Evolutionary conservation across 2,329 filamentous ascomycete genomes (phyloP), one percentile per base, ranked within the genome.

Genomic region (Aspergillus proliferans): DNA sequence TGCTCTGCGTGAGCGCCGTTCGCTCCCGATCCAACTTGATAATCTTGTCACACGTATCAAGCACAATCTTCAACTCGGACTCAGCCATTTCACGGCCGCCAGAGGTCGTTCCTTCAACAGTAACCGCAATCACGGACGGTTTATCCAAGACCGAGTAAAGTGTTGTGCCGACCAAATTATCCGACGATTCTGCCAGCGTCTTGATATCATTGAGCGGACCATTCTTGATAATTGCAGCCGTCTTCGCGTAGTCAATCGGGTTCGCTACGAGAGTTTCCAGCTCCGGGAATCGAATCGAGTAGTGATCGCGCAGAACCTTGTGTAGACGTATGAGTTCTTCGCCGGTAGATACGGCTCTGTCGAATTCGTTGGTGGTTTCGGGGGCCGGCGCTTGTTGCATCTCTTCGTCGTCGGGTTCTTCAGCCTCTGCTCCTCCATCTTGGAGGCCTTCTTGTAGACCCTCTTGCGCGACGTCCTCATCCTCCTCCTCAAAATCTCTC

Each of bases 271-370:
- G 81, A 15, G 81, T 82, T 69, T 98, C 93, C 38, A 98, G 81
- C 70, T 96, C 92, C 0, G 93, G 92, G 62, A 97, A 98, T 52
- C 92, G 83, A 15, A 87, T 80, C 8, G 91, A 95, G 73, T 98
- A 98, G 71, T 96, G 89, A 63, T 98, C 93, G 62, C 92, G 83
- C 51, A 96, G 89, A 69, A 89, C 94, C 72, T 98, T 98, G 77
- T 98, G 93, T 19, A 97, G 88, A 6, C 93, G 80, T 30, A 87
- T 87, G 42, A 97, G 87, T 69, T 97, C 92, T 64, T 88, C 88
- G 58, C 95, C 91, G 58, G 97, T 96, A 54, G 87, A 86, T 5
- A 92, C 94, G 0, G 93, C 95, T 6, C 95, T 90, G 66, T 94
- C 88, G 41, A 93, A 83, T 60, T 86, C 86, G 46, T 84, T 81